These are phyloP conservation scores for Zygosaccharomyces pseudorouxii DNA, from an alignment of 805 yeast genomes.

Conservation along the genomic window DNA sequence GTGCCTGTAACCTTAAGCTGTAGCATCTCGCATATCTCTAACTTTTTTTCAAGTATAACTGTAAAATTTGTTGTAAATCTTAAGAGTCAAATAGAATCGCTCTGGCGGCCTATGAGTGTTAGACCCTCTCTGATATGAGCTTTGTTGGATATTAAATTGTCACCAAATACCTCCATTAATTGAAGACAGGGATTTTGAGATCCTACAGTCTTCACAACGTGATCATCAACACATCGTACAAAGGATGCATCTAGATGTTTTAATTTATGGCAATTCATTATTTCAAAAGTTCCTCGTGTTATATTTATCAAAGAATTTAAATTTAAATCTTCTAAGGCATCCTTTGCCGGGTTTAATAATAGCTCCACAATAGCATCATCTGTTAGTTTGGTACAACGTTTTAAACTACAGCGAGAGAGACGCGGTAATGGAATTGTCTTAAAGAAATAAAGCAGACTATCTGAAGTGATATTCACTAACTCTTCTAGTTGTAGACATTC, in stretches of 20 bases:
- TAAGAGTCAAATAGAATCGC: constrained; percentile 45
- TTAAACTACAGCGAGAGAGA: constrained; percentile 53
- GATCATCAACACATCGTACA: constrained; percentile 70
- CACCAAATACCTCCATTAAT: constrained; percentile 76
- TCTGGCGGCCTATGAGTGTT: constrained; percentile 69
- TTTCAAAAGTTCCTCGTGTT: constrained; percentile 46
- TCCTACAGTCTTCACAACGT: constrained; percentile 52
- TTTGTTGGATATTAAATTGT: constrained; percentile 58
- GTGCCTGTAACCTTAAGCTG: background rate
- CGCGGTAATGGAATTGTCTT: constrained; percentile 47
- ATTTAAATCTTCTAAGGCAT: constrained; percentile 63
- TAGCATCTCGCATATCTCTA: background rate
- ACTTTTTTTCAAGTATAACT: background rate
- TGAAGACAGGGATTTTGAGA: constrained; percentile 56
- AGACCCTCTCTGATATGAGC: constrained; percentile 52
- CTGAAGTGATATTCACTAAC: constrained; percentile 64
- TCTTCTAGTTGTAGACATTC: constrained; percentile 53
- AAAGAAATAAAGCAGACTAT: constrained; percentile 58
- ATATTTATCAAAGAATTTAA: constrained; percentile 68
- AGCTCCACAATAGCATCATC: constrained; percentile 59
- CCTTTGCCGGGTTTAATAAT: constrained; percentile 51
- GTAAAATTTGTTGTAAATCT: background rate
- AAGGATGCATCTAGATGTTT: constrained; percentile 75
- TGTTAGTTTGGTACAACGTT: constrained; percentile 61
- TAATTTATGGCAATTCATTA: constrained; percentile 52